Evolutionary conservation across 2,329 filamentous ascomycete species (phyloP), one percentile per base, ranked within the genome.

Genomic region (Botrytis deweyae): DNA sequence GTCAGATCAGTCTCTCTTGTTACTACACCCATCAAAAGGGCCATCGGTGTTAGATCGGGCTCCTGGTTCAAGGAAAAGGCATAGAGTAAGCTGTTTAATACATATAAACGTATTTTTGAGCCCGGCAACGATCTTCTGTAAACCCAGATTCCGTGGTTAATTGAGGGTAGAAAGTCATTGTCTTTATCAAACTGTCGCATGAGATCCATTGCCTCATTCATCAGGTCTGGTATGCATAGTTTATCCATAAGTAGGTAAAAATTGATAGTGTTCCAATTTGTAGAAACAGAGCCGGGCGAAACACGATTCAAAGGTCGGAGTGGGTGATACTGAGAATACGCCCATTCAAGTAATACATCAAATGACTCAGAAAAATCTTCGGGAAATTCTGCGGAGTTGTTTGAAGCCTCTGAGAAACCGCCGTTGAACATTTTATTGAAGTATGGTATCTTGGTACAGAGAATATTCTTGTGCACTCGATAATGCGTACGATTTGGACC

Each of bases 361-460:
- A 72, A 18, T 70, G 29, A 20, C 20, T 33, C 18, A 58, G 9
- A 1, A 22, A 22, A 18, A 46, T 75, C 74, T 44, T 75, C 68
- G 18, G 68, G 63, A 40, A 75, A 72, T 1, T 4, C 49, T 40
- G 55, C 68, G 1, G n/a, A 44, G 33, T 44, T 68, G 8, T 14
- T 49, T 4, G 18, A 33, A 22, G 73, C 44, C 40, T 74, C 67
- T 4, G 52, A 22, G 20, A 74, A 74, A 6, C 42, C 36, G 5
- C 62, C 25, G 20, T 70, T 61, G 44, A 76, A 76, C 62, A 74
- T 74, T 63, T 74, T 75, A 3, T 36, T 16, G 18, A 36, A 33
- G 14, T 22, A 59, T 4, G 58, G 29, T 16, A 59, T 59, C 9
- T 59, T 52, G 1, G 10, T 25, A 52, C 22, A 52, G 4, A n/a